A percentile compares a stretch with the other conserved stretches of the same genome.
Evolutionary conservation across 805 yeast genomes (phyloP).

Genomic region (Saccharomycopsis sp.): DNA sequence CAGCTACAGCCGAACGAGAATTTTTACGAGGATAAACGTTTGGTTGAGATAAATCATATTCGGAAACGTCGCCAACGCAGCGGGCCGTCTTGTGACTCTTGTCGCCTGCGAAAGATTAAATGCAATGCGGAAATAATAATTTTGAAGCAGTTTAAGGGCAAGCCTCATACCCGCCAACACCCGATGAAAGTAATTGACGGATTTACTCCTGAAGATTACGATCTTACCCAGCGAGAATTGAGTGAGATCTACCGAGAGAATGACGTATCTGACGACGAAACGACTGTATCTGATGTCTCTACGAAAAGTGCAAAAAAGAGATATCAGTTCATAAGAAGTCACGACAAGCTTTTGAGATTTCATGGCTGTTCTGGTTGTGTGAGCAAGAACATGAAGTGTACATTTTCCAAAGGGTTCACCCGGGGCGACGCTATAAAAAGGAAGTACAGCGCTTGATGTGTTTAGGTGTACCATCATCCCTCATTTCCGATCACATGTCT

Average conservation of each 20-base stretch:
- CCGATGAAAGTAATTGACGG: background rate
- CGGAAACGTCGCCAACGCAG: constrained; percentile 46
- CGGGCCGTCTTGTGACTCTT: constrained; percentile 71
- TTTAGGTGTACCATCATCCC: too few relatives aligned
- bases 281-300: background rate
- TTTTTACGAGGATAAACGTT: background rate
- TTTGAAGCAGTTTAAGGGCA: constrained; percentile 7
- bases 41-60: constrained; percentile 18
- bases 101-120: constrained; percentile 62
- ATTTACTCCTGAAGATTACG: constrained; percentile 13
- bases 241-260: constrained; percentile 9
- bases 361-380: constrained; percentile 50
- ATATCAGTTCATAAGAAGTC: constrained; percentile 24
- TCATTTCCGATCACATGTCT: too few relatives aligned
- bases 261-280: background rate
- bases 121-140: constrained; percentile 53
- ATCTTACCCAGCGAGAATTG: constrained; percentile 2
- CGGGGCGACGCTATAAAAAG: constrained; percentile 46
- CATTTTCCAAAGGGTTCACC: constrained; percentile 59
- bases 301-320: background rate
- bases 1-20: background rate
- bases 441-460: background rate
- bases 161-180: background rate
- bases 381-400: constrained; percentile 39
- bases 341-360: constrained; percentile 38